Evolutionary conservation across 257 asterid species (phyloP).

Genomic region (Petrea volubilis): DNA sequence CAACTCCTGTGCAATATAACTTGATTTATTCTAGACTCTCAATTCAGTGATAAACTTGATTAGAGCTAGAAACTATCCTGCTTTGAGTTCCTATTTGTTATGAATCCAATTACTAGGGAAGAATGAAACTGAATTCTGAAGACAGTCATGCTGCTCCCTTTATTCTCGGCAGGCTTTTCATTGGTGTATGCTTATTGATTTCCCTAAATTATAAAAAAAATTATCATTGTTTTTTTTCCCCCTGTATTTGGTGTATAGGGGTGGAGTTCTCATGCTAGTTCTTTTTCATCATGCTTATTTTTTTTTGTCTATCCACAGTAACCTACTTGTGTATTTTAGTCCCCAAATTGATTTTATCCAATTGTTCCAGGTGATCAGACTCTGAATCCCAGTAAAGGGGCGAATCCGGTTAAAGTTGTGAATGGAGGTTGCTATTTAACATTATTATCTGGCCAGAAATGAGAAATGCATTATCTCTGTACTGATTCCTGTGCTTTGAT

Average conservation of each 20-base stretch:
- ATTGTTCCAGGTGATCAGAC: constrained; percentile 51
- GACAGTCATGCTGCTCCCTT: neutral
- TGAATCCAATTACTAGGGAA: constrained; percentile 5
- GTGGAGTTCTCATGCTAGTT: neutral
- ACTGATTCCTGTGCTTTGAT: constrained; percentile 25
- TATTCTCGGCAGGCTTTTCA: constrained; percentile 4
- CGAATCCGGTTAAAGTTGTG: constrained; percentile 63
- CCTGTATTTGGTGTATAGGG: neutral
- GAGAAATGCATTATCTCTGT: constrained; percentile 14
- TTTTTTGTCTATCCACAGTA: neutral
- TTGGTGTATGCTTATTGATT: neutral
- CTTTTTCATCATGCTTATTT: neutral
- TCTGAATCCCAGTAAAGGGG: constrained; percentile 46
- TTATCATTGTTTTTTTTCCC: neutral
- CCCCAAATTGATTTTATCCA: constrained; percentile 11
- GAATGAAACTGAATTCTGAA: constrained; percentile 1
- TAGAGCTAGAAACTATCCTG: constrained; percentile 20
- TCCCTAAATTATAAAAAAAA: neutral
- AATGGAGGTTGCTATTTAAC: constrained; percentile 71
- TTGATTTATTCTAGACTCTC: neutral
- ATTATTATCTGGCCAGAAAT: constrained; percentile 10
- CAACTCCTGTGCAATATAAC: neutral
- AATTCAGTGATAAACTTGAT: neutral
- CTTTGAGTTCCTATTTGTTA: neutral
- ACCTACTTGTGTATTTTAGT: neutral